Evolutionary conservation across 140 eudicot species (phyloP), one percentile per base, ranked within the genome.

Genomic region (Bidens hawaiensis): DNA sequence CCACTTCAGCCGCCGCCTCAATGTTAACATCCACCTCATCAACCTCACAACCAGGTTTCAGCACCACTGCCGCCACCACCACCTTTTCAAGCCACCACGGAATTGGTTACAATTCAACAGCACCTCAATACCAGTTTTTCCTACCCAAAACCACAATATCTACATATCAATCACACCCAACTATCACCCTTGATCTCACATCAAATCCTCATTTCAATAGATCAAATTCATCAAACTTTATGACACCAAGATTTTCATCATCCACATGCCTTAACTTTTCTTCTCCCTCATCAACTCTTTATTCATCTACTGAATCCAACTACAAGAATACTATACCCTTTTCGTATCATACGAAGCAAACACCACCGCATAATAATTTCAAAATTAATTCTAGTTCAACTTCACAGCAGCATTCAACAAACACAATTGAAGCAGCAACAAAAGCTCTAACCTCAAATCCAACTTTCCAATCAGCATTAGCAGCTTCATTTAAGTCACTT

Each of bases 141-240:
- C 68, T 84, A 24, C 91, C 96, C 28, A 77, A 72, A 66, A 73
- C 94, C 28, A 75, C 87, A 48, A 77, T 82, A 40, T 79, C 88
- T 9, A 76, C 94, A 2, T 50, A 87, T n/a, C 81, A 94, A 34
- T 76, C 89, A 6, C 86, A 72, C 79, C 96, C 99, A 19, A 87
- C 99, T 12, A 69, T 91, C 79, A 91, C 99, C 23, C 93, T 91
- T 15, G 99, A 91, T 65, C 93, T 91, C 68, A 87, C 97, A 48
- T 14, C 83, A 28, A 67, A 58, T 75, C 76, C 80, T 27, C 73
- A 65, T 67, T 67, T 80, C 41, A 69, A 48, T 40, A 79, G 62
- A 60, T 55, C 65, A 59, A 49, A 76, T 15, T 64, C 75, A 18
- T 63, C 68, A 36, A 58, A 58, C 40, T 65, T 75, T 6, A 28